These are phyloP conservation scores for Plasmodium malariae DNA, from an alignment of 169 alveolate genomes.

Conservation along the genomic window DNA sequence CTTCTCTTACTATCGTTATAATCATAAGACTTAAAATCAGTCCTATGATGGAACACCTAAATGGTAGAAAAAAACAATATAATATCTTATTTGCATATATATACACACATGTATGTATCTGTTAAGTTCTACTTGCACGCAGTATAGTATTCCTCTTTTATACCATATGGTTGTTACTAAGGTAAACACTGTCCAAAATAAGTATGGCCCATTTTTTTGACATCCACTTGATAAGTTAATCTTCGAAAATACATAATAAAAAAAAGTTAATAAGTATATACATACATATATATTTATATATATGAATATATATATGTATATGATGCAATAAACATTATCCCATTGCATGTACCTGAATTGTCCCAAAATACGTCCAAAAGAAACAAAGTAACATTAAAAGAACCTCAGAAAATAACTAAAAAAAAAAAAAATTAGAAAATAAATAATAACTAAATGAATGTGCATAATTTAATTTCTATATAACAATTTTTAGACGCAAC, in stretches of 20 bases:
- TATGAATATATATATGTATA: neutral
- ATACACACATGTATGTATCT: neutral
- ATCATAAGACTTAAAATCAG: conserved; percentile 70
- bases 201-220: conserved; percentile 52
- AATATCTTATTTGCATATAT: neutral
- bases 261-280: neutral
- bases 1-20: conserved; percentile 60
- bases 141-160: neutral
- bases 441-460: neutral
- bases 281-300: neutral
- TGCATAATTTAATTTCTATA: no score
- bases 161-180: conserved; percentile 56
- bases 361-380: conserved; percentile 74
- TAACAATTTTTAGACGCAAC: no score
- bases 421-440: neutral
- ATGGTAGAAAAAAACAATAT: neutral
- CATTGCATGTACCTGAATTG: conserved; percentile 40
- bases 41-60: conserved; percentile 72
- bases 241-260: conserved; percentile 22
- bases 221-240: conserved; percentile 63
- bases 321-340: neutral
- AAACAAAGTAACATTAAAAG: conserved; percentile 55
- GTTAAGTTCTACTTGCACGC: neutral
- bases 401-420: conserved; percentile 57
- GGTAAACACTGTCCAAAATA: conserved; percentile 72